Percentiles rank a stretch among this genome's conserved stretches.
Conservation (phyloP, 2,329 filamentous ascomycete genomes). For the Cucurbitaria berberidis region DNA sequence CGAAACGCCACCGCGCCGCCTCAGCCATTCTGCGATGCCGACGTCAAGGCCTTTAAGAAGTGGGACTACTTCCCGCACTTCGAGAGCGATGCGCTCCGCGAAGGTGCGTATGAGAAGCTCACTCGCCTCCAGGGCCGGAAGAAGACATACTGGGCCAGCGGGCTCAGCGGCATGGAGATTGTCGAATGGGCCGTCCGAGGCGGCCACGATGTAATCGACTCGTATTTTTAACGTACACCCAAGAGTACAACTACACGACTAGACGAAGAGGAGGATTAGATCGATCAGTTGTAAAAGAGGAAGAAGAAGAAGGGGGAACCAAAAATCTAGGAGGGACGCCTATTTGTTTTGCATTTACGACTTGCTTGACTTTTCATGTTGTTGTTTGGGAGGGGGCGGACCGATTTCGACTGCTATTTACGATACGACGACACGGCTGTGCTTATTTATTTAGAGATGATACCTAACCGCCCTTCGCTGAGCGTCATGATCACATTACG, state of each 20-base stretch:
- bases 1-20: constrained; percentile 33
- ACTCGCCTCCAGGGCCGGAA: constrained; percentile 46
- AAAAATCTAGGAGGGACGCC: no score
- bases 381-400: no score
- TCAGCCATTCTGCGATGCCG: constrained; percentile 24
- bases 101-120: constrained; percentile 40
- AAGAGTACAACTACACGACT: not conserved
- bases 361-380: no score
- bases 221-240: constrained; percentile 33
- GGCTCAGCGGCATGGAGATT: constrained; percentile 47
- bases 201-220: constrained; percentile 44
- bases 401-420: not conserved
- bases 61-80: constrained; percentile 51
- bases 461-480: constrained; percentile 32
- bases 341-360: no score
- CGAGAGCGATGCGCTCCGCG: constrained; percentile 30
- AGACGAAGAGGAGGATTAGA: not conserved
- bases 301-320: no score
- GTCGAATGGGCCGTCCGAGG: constrained; percentile 47
- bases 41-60: constrained; percentile 45
- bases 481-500: constrained; percentile 31
- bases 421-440: constrained; percentile 7
- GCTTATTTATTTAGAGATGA: constrained; percentile 18
- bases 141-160: constrained; percentile 47
- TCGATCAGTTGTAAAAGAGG: no score